Conservation (phyloP, 768 basidiomycete genomes). For the Termitomyces sp. region DNA sequence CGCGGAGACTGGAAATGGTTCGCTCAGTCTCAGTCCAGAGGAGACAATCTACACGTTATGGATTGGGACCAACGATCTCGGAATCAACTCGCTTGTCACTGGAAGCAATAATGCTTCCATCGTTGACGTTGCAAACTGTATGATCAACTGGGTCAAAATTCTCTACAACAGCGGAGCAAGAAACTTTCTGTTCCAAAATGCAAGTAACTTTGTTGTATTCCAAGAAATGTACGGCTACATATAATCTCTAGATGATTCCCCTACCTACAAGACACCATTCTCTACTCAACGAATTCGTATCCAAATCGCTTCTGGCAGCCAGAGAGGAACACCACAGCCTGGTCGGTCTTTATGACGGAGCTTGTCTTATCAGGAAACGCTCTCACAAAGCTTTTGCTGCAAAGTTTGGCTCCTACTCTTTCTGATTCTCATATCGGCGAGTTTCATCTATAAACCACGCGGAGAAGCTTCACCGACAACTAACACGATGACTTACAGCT, state of each 20-base stretch:
- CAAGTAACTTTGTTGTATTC: conserved; percentile 24
- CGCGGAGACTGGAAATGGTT: conserved; percentile 35
- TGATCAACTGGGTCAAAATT: conserved; percentile 54
- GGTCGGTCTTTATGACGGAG: conserved; percentile 54
- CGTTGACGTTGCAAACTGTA: conserved; percentile 54
- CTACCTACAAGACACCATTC: conserved; percentile 43
- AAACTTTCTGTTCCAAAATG: conserved; percentile 69
- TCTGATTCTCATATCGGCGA: conserved; percentile 56
- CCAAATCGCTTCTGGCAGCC: conserved; percentile 47
- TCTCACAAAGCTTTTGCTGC: conserved; percentile 46
- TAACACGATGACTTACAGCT: conserved; percentile 28
- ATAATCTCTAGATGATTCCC: conserved; percentile 46
- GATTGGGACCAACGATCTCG: conserved; percentile 69
- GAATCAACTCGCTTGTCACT: conserved; percentile 48
- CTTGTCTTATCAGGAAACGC: conserved; percentile 47
- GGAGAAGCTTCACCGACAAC: background rate
- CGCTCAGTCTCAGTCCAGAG: conserved; percentile 31
- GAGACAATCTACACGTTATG: conserved; percentile 63
- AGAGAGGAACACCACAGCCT: conserved; percentile 51
- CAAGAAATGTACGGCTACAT: background rate
- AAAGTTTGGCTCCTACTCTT: conserved; percentile 41
- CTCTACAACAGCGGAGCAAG: conserved; percentile 57
- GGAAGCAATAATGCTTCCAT: conserved; percentile 51
- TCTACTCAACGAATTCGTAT: conserved; percentile 46
- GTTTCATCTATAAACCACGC: background rate